These are phyloP conservation scores for Boletus pseudopeckii DNA, from an alignment of 768 basidiomycete genomes.

Conservation along the genomic window DNA sequence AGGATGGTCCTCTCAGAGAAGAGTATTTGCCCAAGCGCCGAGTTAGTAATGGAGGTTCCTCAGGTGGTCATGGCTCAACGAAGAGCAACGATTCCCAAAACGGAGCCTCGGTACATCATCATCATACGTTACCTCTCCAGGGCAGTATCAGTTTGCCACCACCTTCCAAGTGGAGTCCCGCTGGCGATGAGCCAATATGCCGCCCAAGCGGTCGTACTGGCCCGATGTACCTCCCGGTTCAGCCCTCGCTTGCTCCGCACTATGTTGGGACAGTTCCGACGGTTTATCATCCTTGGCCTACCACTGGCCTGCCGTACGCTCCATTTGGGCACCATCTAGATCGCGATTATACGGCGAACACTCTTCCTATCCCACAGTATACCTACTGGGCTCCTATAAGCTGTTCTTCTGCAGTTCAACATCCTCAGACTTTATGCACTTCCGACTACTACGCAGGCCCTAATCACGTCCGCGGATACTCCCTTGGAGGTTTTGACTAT, in stretches of 20 bases:
- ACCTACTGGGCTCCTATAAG: conserved; percentile 21
- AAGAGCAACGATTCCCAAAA: background rate
- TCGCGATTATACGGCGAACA: conserved; percentile 10
- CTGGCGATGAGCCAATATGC: conserved; percentile 71
- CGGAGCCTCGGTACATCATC: conserved; percentile 1
- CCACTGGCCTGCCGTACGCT: conserved; percentile 11
- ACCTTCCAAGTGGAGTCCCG: conserved; percentile 79
- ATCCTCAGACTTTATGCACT: conserved; percentile 56
- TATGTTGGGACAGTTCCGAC: conserved; percentile 32
- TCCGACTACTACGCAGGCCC: conserved; percentile 46
- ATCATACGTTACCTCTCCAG: conserved; percentile 8
- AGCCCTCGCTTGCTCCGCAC: conserved; percentile 43
- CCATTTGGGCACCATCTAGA: conserved; percentile 23
- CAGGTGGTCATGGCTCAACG: conserved; percentile 1
- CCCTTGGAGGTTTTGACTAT: conserved; percentile 56
- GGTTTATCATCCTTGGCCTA: conserved; percentile 30
- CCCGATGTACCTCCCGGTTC: conserved; percentile 64
- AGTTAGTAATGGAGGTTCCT: conserved; percentile 17
- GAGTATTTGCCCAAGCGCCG: conserved; percentile 78
- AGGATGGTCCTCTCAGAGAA: conserved; percentile 77
- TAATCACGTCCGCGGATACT: conserved; percentile 56
- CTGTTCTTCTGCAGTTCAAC: conserved; percentile 43
- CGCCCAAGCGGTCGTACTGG: conserved; percentile 49
- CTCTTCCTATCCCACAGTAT: conserved; percentile 16
- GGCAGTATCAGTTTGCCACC: conserved; percentile 51